Conservation (phyloP, 345 rosid genomes). For the Atalantia buxifolia region DNA sequence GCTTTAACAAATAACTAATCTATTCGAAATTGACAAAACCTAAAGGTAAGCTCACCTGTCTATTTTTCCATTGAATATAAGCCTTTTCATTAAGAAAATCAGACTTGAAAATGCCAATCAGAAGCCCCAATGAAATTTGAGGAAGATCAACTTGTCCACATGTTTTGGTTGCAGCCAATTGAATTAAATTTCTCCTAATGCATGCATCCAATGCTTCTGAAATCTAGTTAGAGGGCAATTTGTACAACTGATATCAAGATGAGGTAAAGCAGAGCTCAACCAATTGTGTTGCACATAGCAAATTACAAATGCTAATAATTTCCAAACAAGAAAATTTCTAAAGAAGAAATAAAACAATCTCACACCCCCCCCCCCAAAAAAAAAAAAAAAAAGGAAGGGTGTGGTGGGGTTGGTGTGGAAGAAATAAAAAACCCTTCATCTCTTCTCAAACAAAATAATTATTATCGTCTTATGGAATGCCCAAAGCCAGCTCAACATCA, state of each 20-base stretch:
- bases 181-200: conserved; percentile 67
- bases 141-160: conserved; percentile 73
- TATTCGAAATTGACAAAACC: conserved; percentile 5
- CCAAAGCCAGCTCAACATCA: not conserved
- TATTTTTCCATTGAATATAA: conserved; percentile 81
- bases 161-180: conserved; percentile 50
- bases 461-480: not conserved
- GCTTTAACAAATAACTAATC: conserved; percentile 8
- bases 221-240: conserved; percentile 46
- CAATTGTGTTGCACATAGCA: not conserved
- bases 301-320: not conserved
- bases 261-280: not conserved
- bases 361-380: not conserved
- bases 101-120: conserved; percentile 75
- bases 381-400: no score
- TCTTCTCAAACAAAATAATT: not conserved
- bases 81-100: conserved; percentile 78
- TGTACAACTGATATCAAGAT: conserved; percentile 17
- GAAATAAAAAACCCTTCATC: not conserved
- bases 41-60: conserved; percentile 56
- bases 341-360: not conserved
- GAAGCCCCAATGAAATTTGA: conserved; percentile 69
- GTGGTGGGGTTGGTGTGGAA: no score
- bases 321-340: not conserved
- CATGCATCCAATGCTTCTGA: conserved; percentile 83